These are phyloP conservation scores for Trichomonas tenax DNA, from an alignment of 208 protist species.

Conservation along the genomic window DNA sequence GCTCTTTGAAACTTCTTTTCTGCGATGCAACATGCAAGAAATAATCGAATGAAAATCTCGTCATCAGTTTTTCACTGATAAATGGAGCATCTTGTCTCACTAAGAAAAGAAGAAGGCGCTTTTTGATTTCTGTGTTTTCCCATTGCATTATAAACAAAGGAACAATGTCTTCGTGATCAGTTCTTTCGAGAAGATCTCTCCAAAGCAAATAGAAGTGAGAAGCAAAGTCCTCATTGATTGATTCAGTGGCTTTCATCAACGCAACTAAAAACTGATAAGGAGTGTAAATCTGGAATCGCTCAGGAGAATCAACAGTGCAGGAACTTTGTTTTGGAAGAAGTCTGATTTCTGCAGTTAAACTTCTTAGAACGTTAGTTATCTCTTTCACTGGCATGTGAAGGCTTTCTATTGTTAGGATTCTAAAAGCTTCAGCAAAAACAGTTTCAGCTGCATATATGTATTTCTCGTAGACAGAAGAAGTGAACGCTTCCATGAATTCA, in stretches of 20 bases:
- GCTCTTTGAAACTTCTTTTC: not conserved
- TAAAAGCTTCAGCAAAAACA: not conserved
- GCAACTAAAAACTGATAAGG: not conserved
- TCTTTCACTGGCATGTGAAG: not conserved
- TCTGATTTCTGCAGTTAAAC: not conserved
- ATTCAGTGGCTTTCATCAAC: not conserved
- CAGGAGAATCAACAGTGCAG: not conserved
- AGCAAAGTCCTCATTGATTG: not conserved
- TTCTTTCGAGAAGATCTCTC: not conserved
- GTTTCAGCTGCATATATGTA: not conserved
- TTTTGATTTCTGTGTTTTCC: not conserved
- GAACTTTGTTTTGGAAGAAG: not conserved
- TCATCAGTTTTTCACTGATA: not conserved
- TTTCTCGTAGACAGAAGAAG: not conserved
- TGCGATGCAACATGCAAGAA: not conserved
- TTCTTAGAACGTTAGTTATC: not conserved
- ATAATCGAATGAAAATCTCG: not conserved
- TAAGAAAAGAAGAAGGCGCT: not conserved
- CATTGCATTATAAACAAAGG: not conserved
- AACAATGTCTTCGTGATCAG: not conserved
- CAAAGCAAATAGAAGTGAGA: not conserved
- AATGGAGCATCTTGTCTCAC: not conserved
- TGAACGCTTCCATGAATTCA: not conserved
- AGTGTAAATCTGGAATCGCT: not conserved
- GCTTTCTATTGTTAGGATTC: not conserved